These are phyloP conservation scores for Cercospora beticola DNA, from an alignment of 2,329 filamentous ascomycete genomes.

Conservation along the genomic window DNA sequence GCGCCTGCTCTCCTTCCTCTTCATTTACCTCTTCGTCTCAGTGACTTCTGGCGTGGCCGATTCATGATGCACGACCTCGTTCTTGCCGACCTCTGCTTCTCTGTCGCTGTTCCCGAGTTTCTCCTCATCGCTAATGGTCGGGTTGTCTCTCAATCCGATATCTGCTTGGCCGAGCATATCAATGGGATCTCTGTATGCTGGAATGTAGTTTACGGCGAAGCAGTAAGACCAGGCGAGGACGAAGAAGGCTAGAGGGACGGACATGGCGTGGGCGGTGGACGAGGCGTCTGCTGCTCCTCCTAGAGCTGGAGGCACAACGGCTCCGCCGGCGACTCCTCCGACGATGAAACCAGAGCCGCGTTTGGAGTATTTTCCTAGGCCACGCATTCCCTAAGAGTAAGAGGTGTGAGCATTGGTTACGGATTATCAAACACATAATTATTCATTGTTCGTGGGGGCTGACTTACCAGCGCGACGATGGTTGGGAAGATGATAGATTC, in stretches of 20 bases:
- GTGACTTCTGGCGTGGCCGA: neutral
- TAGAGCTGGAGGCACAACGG: conserved; percentile 65
- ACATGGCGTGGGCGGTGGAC: conserved; percentile 22
- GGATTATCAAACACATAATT: too few species aligned
- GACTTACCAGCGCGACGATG: conserved; percentile 69
- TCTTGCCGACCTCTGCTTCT: neutral
- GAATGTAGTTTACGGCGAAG: conserved; percentile 61
- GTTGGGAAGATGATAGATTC: conserved; percentile 82
- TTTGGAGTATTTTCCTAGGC: conserved; percentile 74
- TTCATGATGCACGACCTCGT: neutral
- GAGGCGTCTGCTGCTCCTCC: conserved; percentile 65
- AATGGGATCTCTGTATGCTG: conserved; percentile 61
- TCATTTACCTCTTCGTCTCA: neutral
- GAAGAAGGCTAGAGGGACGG: conserved; percentile 48
- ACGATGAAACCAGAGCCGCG: conserved; percentile 72
- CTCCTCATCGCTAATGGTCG: conserved; percentile 1
- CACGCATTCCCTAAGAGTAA: conserved; percentile 47
- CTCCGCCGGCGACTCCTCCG: conserved; percentile 72
- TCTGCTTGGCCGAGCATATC: conserved; percentile 34
- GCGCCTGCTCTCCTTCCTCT: neutral
- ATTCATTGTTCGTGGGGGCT: too few species aligned
- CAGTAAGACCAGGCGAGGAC: conserved; percentile 49
- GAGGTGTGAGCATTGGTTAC: neutral
- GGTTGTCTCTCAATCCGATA: conserved; percentile 2
- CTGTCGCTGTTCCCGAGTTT: neutral